Conservation (phyloP, 352 stramenopile species). For the Globisporangium lucens region DNA sequence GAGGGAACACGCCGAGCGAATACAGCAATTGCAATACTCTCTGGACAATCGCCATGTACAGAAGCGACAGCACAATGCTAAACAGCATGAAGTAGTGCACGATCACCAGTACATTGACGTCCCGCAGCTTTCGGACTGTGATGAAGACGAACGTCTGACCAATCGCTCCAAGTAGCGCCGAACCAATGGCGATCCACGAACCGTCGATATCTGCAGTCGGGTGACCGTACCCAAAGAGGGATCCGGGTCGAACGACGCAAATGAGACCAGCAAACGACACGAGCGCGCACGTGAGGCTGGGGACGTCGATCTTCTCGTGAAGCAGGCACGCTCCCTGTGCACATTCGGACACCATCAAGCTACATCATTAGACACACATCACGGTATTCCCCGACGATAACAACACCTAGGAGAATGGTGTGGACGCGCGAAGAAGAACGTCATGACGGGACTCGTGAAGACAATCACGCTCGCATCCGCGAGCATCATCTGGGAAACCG, state of each 20-base stretch:
- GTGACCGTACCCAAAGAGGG: conserved; percentile 45
- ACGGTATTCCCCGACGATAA: neutral
- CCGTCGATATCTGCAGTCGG: conserved; percentile 34
- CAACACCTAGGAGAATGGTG: neutral
- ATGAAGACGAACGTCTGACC: conserved; percentile 73
- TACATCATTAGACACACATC: neutral
- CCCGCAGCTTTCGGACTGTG: conserved; percentile 57
- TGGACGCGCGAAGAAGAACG: conserved; percentile 52
- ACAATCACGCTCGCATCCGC: conserved; percentile 64
- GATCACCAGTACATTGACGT: conserved; percentile 56
- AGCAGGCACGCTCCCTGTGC: conserved; percentile 28
- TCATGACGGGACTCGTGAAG: conserved; percentile 64
- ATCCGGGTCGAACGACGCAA: conserved; percentile 36
- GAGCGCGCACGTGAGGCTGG: conserved; percentile 28
- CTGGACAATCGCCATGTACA: conserved; percentile 58
- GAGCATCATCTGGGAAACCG: conserved; percentile 70
- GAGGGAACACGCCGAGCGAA: neutral
- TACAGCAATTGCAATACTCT: conserved; percentile 19
- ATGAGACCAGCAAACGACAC: conserved; percentile 35
- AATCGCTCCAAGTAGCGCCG: conserved; percentile 53
- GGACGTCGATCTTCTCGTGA: conserved; percentile 24
- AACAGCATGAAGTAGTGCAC: conserved; percentile 83
- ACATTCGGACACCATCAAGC: neutral
- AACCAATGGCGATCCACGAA: conserved; percentile 47
- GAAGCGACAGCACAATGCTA: conserved; percentile 37